phyloP scores from a whole-genome alignment of 2,329 filamentous ascomycete genomes.

The Alternaria tenuissima region DNA sequence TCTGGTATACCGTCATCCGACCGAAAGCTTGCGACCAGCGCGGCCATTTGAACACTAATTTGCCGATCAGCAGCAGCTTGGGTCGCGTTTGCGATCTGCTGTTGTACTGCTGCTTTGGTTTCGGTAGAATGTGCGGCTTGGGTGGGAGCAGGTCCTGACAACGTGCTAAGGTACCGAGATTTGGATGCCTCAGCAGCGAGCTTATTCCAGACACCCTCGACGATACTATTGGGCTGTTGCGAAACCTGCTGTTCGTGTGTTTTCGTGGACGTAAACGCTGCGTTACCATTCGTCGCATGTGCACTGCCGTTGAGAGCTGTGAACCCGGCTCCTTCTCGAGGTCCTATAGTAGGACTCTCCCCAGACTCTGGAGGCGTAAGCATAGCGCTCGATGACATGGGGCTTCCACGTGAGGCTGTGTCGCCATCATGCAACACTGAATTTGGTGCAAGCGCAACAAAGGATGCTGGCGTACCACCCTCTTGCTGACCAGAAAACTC shows the following conservation, averaged over 20 bases:
- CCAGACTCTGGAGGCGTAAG: conserved; percentile 42
- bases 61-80: conserved; percentile 36
- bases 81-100: conserved; percentile 31
- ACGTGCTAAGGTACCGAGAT: conserved; percentile 26
- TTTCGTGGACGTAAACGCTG: conserved; percentile 13
- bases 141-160: conserved; percentile 10
- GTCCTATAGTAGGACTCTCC: conserved; percentile 36
- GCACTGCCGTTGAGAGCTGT: conserved; percentile 21
- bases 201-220: conserved; percentile 37
- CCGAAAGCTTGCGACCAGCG: conserved; percentile 40
- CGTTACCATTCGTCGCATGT: conserved; percentile 12
- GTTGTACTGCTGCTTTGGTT: conserved; percentile 27
- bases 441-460: conserved; percentile 42
- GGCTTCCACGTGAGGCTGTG: conserved; percentile 35
- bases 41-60: conserved; percentile 38
- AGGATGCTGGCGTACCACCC: conserved; percentile 34
- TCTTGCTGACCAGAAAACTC: conserved; percentile 34
- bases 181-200: conserved; percentile 24
- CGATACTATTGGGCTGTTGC: conserved; percentile 26
- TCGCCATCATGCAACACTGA: conserved; percentile 36
- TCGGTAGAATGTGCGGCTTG: conserved; percentile 22
- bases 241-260: conserved; percentile 20
- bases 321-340: conserved; percentile 27
- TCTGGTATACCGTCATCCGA: conserved; percentile 30
- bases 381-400: conserved; percentile 39